Percentiles rank a stretch among this genome's conserved stretches.
Evolutionary conservation across 2,329 filamentous ascomycete genomes (phyloP).

Genomic region (Epicoccum sorghinum): DNA sequence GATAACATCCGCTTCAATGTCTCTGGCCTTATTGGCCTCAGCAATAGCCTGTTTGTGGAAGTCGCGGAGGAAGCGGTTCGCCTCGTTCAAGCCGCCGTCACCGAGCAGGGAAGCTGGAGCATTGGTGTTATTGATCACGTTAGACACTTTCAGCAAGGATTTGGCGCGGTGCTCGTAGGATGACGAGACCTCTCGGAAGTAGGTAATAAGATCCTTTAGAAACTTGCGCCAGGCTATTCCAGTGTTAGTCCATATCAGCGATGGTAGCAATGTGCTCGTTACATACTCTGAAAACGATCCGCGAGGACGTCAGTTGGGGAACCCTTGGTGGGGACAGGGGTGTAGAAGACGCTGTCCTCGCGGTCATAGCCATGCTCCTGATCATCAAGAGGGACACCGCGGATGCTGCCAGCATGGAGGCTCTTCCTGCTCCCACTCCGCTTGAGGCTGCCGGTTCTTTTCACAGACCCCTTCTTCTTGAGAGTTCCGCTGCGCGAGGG

Average conservation of each 20-base stretch:
- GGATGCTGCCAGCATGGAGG: slow-evolving; percentile 83
- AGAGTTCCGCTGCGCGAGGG: slow-evolving; percentile 73
- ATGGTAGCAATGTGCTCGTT: not conserved
- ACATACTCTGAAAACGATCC: slow-evolving; percentile 83
- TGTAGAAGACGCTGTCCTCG: slow-evolving; percentile 85
- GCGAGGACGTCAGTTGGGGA: slow-evolving; percentile 88
- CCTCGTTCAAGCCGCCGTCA: slow-evolving; percentile 86
- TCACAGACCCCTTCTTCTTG: slow-evolving; percentile 85
- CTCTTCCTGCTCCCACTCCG: slow-evolving; percentile 82
- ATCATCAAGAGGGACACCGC: slow-evolving; percentile 76
- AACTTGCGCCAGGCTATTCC: slow-evolving; percentile 88
- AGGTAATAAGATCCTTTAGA: slow-evolving; percentile 90
- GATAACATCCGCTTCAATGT: slow-evolving; percentile 92
- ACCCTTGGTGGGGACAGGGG: slow-evolving; percentile 85
- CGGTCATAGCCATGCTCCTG: slow-evolving; percentile 67
- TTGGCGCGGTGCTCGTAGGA: slow-evolving; percentile 89
- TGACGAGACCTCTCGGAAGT: slow-evolving; percentile 89
- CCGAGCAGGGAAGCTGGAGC: slow-evolving; percentile 77
- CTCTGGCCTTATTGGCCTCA: slow-evolving; percentile 85
- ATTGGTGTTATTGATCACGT: slow-evolving; percentile 79
- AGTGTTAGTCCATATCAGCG: slow-evolving; percentile 21
- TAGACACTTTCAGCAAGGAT: slow-evolving; percentile 79
- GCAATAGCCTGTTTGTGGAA: slow-evolving; percentile 81
- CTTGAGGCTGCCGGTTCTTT: slow-evolving; percentile 74
- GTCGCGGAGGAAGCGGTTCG: slow-evolving; percentile 76